These are phyloP conservation scores for Chalaropsis thielavioides DNA, from an alignment of 2,329 filamentous ascomycete genomes.

Conservation along the genomic window DNA sequence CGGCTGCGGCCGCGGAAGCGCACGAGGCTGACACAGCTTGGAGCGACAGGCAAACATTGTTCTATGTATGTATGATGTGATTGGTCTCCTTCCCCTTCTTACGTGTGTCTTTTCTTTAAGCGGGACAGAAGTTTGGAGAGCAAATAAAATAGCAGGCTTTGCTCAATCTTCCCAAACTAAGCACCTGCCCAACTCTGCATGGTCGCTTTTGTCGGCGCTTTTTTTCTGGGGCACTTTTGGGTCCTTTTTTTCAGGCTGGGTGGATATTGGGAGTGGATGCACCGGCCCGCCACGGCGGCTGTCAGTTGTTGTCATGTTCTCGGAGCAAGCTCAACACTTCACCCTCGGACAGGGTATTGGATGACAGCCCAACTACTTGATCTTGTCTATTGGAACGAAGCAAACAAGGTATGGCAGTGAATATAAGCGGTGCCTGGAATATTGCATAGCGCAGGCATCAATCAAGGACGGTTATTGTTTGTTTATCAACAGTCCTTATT, in stretches of 20 bases:
- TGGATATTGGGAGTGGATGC: neutral
- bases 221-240: neutral
- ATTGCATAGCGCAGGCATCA: too few species aligned
- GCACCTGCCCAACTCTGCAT: constrained; percentile 13
- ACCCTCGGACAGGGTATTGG: neutral
- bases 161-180: constrained; percentile 1
- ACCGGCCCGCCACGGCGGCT: neutral
- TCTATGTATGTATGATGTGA: neutral
- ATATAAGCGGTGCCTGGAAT: too few species aligned
- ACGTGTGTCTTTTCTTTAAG: neutral
- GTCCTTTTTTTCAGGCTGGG: neutral
- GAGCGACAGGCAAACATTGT: constrained; percentile 9
- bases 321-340: neutral
- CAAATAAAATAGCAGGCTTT: constrained; percentile 1
- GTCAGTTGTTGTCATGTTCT: neutral
- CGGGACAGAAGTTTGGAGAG: neutral
- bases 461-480: too few species aligned
- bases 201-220: constrained; percentile 1
- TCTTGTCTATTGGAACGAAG: too few species aligned
- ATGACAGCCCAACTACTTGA: too few species aligned
- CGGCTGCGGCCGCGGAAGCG: constrained; percentile 12
- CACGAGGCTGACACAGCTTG: constrained; percentile 16
- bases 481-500: too few species aligned
- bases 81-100: neutral
- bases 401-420: too few species aligned